Conservation (phyloP, 2,329 filamentous ascomycete species). For the Pestalotiopsis sp. region DNA sequence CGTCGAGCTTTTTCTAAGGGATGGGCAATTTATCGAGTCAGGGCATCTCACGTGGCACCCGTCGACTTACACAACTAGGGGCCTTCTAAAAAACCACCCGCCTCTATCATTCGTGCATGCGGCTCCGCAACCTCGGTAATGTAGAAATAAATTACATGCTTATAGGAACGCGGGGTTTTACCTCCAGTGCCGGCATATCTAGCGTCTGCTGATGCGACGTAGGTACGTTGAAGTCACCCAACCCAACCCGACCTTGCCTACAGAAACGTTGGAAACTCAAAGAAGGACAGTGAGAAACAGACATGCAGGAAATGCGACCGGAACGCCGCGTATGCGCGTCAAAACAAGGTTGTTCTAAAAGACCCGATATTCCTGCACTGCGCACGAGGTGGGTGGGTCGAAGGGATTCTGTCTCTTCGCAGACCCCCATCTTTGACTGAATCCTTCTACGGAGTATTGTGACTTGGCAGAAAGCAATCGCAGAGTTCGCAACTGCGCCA, state of each 20-base stretch:
- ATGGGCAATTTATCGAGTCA: background rate
- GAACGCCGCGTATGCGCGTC: constrained; percentile 2
- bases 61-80: too few relatives aligned
- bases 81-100: background rate
- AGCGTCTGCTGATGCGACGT: background rate
- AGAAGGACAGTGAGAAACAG: background rate
- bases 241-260: background rate
- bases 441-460: background rate
- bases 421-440: background rate
- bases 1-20: too few relatives aligned
- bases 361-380: background rate
- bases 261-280: background rate
- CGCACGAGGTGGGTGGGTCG: background rate
- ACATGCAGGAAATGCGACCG: background rate
- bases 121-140: background rate
- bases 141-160: background rate
- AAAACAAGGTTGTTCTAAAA: background rate
- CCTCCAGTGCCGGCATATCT: background rate
- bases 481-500: background rate
- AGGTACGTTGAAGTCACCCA: background rate
- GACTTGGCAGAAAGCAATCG: background rate
- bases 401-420: background rate
- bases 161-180: background rate
- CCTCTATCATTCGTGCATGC: background rate
- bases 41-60: background rate